Evolutionary conservation across 1,139 yeast genomes (phyloP).

Genomic region (Debaryomycetaceae sp.): DNA sequence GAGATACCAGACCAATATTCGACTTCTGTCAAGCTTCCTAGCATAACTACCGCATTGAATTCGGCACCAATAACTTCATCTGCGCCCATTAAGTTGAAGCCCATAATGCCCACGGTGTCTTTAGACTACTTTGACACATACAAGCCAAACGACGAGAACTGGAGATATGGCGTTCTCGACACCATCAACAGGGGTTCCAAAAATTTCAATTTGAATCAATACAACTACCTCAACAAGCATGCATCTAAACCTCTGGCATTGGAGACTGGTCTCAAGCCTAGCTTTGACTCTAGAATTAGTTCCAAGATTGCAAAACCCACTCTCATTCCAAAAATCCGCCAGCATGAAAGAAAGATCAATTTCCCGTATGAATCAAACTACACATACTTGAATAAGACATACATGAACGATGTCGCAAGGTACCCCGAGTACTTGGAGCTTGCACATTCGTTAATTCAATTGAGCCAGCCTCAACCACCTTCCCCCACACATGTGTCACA

Average conservation of each 20-base stretch:
- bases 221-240: slow-evolving; percentile 26
- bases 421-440: slow-evolving; percentile 49
- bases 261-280: slow-evolving; percentile 36
- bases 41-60: slow-evolving; percentile 37
- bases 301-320: slow-evolving; percentile 31
- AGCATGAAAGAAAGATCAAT: slow-evolving; percentile 38
- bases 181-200: slow-evolving; percentile 31
- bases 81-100: slow-evolving; percentile 25
- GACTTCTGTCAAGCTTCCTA: slow-evolving; percentile 23
- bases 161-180: slow-evolving; percentile 44
- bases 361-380: slow-evolving; percentile 57
- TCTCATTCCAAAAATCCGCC: slow-evolving; percentile 20
- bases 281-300: slow-evolving; percentile 40
- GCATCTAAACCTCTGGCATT: slow-evolving; percentile 9
- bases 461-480: slow-evolving; percentile 21
- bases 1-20: not conserved
- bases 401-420: slow-evolving; percentile 41
- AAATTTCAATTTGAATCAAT: slow-evolving; percentile 27
- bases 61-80: slow-evolving; percentile 23
- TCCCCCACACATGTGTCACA: not conserved
- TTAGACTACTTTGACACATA: slow-evolving; percentile 47
- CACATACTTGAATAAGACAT: slow-evolving; percentile 46
- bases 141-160: slow-evolving; percentile 46
- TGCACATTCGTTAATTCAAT: slow-evolving; percentile 42
- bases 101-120: slow-evolving; percentile 43